phyloP scores from a whole-genome alignment of 1,139 yeast species.

The Suhomyces ambrosiae region DNA sequence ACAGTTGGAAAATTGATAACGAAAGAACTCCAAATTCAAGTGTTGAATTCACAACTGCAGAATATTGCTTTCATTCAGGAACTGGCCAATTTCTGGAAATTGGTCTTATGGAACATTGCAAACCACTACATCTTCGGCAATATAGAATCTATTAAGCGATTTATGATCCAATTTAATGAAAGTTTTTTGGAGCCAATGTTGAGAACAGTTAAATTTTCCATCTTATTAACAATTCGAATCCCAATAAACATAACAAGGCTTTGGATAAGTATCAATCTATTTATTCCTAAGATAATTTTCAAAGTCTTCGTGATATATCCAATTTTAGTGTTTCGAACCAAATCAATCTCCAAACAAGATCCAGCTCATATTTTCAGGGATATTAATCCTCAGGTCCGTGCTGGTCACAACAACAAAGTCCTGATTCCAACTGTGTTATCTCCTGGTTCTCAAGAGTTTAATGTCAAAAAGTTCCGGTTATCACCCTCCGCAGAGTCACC shows the following conservation, averaged over 20 bases:
- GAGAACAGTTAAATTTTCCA: conserved; percentile 7
- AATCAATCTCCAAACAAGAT: conserved; percentile 3
- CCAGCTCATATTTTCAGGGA: conserved; percentile 3
- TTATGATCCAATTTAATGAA: not conserved
- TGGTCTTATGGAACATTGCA: conserved; percentile 21
- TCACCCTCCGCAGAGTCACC: conserved; percentile 9
- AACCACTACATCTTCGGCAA: conserved; percentile 17
- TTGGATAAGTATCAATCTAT: conserved; percentile 20
- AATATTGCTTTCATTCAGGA: conserved; percentile 5
- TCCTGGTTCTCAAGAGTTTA: conserved; percentile 1
- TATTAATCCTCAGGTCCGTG: not conserved
- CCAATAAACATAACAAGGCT: conserved; percentile 21
- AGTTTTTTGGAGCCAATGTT: conserved; percentile 1
- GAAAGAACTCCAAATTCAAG: conserved; percentile 9
- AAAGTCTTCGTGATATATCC: conserved; percentile 22
- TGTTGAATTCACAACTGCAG: conserved; percentile 8
- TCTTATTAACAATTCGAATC: conserved; percentile 18
- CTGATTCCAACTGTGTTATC: not conserved
- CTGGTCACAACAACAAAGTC: not conserved
- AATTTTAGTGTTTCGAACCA: conserved; percentile 10
- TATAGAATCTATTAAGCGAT: conserved; percentile 4
- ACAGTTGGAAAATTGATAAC: conserved; percentile 3
- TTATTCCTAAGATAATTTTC: conserved; percentile 23
- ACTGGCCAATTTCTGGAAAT: conserved; percentile 15
- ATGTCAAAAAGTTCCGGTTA: conserved; percentile 15